These are phyloP conservation scores for Hydnomerulius pinastri DNA, from an alignment of 768 basidiomycete genomes.

Conservation along the genomic window DNA sequence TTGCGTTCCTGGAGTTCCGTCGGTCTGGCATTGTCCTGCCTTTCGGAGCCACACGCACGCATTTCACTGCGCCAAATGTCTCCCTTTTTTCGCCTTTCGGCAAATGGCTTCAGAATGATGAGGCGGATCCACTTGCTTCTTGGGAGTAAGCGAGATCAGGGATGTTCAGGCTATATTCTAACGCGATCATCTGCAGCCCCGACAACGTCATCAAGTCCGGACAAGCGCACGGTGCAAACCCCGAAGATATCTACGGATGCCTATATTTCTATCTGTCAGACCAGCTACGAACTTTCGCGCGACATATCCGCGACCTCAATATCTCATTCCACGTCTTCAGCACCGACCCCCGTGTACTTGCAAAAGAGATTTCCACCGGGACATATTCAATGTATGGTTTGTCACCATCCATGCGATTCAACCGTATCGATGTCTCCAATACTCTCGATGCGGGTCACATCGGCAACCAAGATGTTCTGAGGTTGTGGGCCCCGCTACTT, in stretches of 20 bases:
- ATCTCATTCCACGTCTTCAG: slow-evolving; percentile 36
- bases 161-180: background rate
- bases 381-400: slow-evolving; percentile 22
- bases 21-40: slow-evolving; percentile 46
- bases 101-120: slow-evolving; percentile 39
- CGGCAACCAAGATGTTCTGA: slow-evolving; percentile 31
- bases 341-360: slow-evolving; percentile 40
- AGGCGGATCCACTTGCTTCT: slow-evolving; percentile 43
- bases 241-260: slow-evolving; percentile 49
- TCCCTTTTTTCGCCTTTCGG: slow-evolving; percentile 47
- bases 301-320: slow-evolving; percentile 38
- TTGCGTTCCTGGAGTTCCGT: slow-evolving; percentile 41
- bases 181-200: slow-evolving; percentile 28
- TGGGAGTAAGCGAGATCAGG: slow-evolving; percentile 43
- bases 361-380: slow-evolving; percentile 35
- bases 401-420: slow-evolving; percentile 34
- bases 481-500: slow-evolving; percentile 40
- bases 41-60: slow-evolving; percentile 39
- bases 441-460: slow-evolving; percentile 36
- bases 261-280: slow-evolving; percentile 47
- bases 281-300: slow-evolving; percentile 39
- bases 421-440: slow-evolving; percentile 47
- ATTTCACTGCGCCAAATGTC: slow-evolving; percentile 41
- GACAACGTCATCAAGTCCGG: slow-evolving; percentile 41
- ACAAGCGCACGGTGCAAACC: slow-evolving; percentile 32